Base-by-base conservation (phyloP, 495 filamentous ascomycete genomes). In the Cercophora scortea region DNA sequence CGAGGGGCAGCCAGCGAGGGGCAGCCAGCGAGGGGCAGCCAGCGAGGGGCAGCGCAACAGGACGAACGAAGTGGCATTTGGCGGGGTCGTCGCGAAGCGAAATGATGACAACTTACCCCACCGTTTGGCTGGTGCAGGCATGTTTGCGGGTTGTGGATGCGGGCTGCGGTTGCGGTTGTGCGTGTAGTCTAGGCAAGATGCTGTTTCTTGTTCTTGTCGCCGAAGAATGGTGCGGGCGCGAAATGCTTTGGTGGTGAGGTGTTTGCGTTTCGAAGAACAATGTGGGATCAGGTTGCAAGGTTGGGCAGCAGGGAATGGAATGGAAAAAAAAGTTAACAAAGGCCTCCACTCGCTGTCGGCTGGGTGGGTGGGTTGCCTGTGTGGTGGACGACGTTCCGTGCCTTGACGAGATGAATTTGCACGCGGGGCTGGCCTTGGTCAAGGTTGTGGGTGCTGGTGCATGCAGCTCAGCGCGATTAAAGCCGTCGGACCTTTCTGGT, bases 81-180 rank as follows among this genome's bases (percentile, higher is more conserved):
- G 60, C 52, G 57, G 53, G 53, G 54, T 57, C 35, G 53, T 59
- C 39, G 55, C 45, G 47, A 49, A 64, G 36, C 17, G 48, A 49
- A 54, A 57, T 45, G 42, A 53, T 36, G 42, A 43, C n/a, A 35
- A 62, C 65, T 62, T 66, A 68, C 65, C 65, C 65, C 65, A 66
- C 59, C 50, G 59, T 54, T 68, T 68, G 10, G 12, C 53, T 33
- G 63, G 63, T 34, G 53, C 58, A 55, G 65, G 49, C 65, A 68
- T 68, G 45, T 19, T 56, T 53, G 50, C 50, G 34, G 10, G 44
- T 19, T 25, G 25, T 25, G 25, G 25, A 25, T 25, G 25, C 25
- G 25, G 25, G 25, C 5, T 25, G 25, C 25, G 25, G 25, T 25
- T 25, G 25, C 25, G 25, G 25, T 25, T 50, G 32, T 19, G 40